Evolutionary conservation across 139 green algal genomes (phyloP), one percentile per base, ranked within the genome.

Genomic region (Chara braunii): DNA sequence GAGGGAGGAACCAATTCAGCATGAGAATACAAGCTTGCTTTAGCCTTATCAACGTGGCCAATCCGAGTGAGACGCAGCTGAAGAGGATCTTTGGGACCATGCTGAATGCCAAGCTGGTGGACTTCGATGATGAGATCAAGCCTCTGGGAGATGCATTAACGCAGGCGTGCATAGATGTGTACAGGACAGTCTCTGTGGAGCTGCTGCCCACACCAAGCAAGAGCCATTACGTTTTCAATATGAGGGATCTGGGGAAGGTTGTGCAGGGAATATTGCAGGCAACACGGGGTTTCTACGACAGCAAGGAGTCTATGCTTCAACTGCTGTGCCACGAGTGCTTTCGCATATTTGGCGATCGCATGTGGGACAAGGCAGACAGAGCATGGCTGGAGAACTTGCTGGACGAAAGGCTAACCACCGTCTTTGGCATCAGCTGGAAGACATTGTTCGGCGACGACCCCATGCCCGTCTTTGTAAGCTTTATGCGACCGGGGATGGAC

Each of bases 141-240:
- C 80, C 80, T 0, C 60, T 89, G 44, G 81, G 54, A 0, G 82
- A 88, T 43, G 63, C 75, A n/a, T 75, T 89, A 78, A 85, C 81
- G 1, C 44, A 79, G 61, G 84, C 77, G 34, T 83, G 74, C 32
- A 82, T 86, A 53, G 64, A 55, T 43, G 29, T 79, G 40, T 79
- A 70, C 44, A 54, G 64, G 7, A 32, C 32, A n/a, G 45, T 68
- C 53, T n/a, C 32, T 7, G 37, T 64, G 36, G 84, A 90, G 75
- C 71, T 93, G 63, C 79, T 93, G 74, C 86, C 86, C 53, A 89
- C 84, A 18, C 86, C 86, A 23, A 74, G 72, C 54, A 93, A 93
- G 83, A 83, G 64, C 45, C 84, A 89, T 68, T 93, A 93, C 79
- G 77, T 90, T 30, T 93, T 93, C 79, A 93, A 93, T 75, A 89